Evolutionary conservation across 768 basidiomycete genomes (phyloP), one percentile per base, ranked within the genome.

Genomic region (Tephrocybe rancida): DNA sequence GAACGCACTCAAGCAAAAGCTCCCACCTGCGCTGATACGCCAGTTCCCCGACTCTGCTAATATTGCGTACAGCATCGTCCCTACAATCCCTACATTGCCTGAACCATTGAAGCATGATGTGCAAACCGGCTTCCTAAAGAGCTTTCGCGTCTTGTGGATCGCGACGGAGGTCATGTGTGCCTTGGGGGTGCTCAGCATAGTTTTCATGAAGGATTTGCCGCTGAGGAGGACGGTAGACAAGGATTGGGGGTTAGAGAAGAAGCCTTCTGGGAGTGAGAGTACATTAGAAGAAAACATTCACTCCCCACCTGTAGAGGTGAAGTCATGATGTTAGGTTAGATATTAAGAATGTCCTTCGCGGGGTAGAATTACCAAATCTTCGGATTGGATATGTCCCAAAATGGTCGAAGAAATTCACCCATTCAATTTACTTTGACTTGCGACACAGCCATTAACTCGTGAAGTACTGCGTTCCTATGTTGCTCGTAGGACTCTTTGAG

Each of bases 51-150:
- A 62, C n/a, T 75, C 73, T 11, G 65, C 68, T 21, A 70, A 78
- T 34, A 65, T 82, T 44, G 66, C 76, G 5, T 82, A 78, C 53
- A 66, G 75, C 1, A 69, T 74, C 34, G 80, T 84, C 37, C 80
- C 80, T 0, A 51, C 61, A 18, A 71, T 83, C 19, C 44, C 56
- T 3, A 24, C 16, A 1, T 71, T 83, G 7, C 56, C 64, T 0
- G 66, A 74, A 21, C 61, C 72, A 2, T 37, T 56, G 44, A 44
- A 52, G n/a, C 14, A 32, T n/a, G 53, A 62, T n/a, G 59, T 60
- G 4, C 58, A 48, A 14, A 25, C 27, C 5, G 58, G 51, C 22
- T 62, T 62, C 30, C 54, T 56, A 10, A n/a, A 32, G 5, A 53
- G 54, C 38, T 52, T 62, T 19, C 45, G 56, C 24, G 24, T 53